Evolutionary conservation across 331 rosid genomes (phyloP).

Genomic region (Pyracantha coccinea): DNA sequence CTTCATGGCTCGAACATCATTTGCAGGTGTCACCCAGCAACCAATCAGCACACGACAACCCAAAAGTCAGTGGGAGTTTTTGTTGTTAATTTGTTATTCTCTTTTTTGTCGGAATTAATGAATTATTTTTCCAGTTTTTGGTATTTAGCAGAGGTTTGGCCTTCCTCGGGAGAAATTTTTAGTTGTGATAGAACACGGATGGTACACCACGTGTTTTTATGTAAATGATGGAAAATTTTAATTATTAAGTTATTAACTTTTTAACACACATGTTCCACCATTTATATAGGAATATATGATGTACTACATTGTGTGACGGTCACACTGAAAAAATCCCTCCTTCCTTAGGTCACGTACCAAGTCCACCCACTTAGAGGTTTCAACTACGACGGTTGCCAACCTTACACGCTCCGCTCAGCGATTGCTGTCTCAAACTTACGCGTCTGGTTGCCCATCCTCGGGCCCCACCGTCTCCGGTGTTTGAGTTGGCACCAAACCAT

Average conservation of each 20-base stretch:
- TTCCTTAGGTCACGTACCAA: not conserved
- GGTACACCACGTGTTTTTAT: too few species aligned
- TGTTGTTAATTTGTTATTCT: too few species aligned
- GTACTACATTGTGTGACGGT: too few species aligned
- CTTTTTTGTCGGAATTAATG: too few species aligned
- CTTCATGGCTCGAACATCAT: not conserved
- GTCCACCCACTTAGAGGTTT: not conserved
- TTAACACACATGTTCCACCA: too few species aligned
- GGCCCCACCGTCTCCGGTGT: not conserved
- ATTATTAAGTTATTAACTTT: too few species aligned
- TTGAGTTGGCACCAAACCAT: not conserved
- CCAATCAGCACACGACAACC: not conserved
- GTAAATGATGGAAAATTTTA: too few species aligned
- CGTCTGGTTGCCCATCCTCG: too few species aligned
- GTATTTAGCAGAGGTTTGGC: not conserved
- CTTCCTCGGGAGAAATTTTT: constrained; percentile 3
- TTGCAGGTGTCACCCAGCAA: not conserved
- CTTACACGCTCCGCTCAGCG: not conserved
- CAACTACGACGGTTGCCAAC: not conserved
- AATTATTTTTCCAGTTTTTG: not conserved
- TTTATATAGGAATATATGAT: too few species aligned
- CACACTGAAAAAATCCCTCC: too few species aligned
- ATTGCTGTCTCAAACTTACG: not conserved
- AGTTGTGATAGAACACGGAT: too few species aligned
- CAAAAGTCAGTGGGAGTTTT: too few species aligned